Percentiles rank a stretch among this genome's conserved stretches.
Evolutionary conservation across 305 asterid species (phyloP).

Genomic region (Fraxinus platypoda): DNA sequence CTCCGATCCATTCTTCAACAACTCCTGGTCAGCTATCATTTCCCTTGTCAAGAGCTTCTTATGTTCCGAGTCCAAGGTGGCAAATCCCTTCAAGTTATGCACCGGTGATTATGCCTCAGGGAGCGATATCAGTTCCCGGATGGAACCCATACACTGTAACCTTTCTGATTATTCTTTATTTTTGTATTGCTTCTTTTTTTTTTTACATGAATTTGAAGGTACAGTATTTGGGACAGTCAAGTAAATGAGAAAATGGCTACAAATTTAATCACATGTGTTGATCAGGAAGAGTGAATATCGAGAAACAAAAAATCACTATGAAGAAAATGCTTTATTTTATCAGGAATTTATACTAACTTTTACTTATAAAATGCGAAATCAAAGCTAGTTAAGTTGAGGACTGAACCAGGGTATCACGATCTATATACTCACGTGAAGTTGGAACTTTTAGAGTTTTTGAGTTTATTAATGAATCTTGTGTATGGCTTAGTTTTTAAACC

Average conservation of each 20-base stretch:
- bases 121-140: conserved; percentile 76
- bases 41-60: conserved; percentile 76
- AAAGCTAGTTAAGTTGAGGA: background rate
- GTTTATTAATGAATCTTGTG: background rate
- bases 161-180: conserved; percentile 25
- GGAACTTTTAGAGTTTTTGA: background rate
- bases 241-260: conserved; percentile 4
- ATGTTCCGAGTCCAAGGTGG: conserved; percentile 87
- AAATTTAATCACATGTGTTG: conserved; percentile 14
- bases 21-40: conserved; percentile 71
- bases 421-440: conserved; percentile 5
- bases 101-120: conserved; percentile 87
- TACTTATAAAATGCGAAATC: background rate
- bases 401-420: conserved; percentile 2
- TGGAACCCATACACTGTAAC: conserved; percentile 89
- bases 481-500: conserved; percentile 1
- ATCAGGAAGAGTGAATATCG: conserved; percentile 2
- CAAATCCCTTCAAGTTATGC: conserved; percentile 86
- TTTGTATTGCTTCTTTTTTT: conserved; percentile 14
- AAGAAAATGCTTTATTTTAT: background rate
- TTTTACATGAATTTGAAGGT: background rate
- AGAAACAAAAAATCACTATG: background rate
- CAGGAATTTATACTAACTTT: background rate
- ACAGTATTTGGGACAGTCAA: background rate
- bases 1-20: conserved; percentile 76